These are phyloP conservation scores for Maudiozyma turicensis DNA, from an alignment of 805 yeast species.

Conservation along the genomic window DNA sequence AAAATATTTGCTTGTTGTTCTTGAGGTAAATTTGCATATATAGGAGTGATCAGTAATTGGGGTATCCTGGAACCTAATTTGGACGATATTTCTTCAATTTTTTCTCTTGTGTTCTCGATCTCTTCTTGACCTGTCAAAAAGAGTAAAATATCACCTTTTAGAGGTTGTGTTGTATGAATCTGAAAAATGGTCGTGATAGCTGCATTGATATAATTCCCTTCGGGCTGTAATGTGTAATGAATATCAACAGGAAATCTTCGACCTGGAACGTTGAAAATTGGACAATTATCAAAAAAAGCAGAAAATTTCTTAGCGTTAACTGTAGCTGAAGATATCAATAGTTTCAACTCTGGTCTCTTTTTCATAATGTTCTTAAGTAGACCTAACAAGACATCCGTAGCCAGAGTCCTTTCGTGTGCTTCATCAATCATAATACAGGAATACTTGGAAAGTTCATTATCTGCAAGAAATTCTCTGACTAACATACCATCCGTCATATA, in stretches of 20 bases:
- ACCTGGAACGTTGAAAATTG: slow-evolving; percentile 85
- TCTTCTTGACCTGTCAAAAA: slow-evolving; percentile 96
- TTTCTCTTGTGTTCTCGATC: slow-evolving; percentile 73
- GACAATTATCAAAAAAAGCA: slow-evolving; percentile 70
- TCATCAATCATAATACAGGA: slow-evolving; percentile 90
- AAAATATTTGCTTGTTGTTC: slow-evolving; percentile 76
- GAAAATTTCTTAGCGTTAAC: slow-evolving; percentile 86
- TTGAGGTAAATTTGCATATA: slow-evolving; percentile 83
- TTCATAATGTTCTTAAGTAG: slow-evolving; percentile 60
- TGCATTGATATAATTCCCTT: slow-evolving; percentile 83
- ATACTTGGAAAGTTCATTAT: slow-evolving; percentile 58
- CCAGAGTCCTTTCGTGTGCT: slow-evolving; percentile 91
- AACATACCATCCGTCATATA: slow-evolving; percentile 97
- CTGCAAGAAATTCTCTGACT: slow-evolving; percentile 70
- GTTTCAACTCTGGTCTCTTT: slow-evolving; percentile 56
- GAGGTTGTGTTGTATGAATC: slow-evolving; percentile 53
- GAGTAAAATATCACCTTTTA: slow-evolving; percentile 78
- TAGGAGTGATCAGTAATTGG: slow-evolving; percentile 69
- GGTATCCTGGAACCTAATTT: slow-evolving; percentile 52
- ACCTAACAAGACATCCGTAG: slow-evolving; percentile 81
- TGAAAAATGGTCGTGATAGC: slow-evolving; percentile 82
- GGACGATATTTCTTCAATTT: slow-evolving; percentile 51
- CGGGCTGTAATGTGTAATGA: slow-evolving; percentile 76
- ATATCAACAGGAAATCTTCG: slow-evolving; percentile 87
- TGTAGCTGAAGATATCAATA: slow-evolving; percentile 89